A percentile compares a stretch with the other conserved stretches of the same genome.
Evolutionary conservation across 345 rosid species (phyloP).

Genomic region (Camelina sativa): DNA sequence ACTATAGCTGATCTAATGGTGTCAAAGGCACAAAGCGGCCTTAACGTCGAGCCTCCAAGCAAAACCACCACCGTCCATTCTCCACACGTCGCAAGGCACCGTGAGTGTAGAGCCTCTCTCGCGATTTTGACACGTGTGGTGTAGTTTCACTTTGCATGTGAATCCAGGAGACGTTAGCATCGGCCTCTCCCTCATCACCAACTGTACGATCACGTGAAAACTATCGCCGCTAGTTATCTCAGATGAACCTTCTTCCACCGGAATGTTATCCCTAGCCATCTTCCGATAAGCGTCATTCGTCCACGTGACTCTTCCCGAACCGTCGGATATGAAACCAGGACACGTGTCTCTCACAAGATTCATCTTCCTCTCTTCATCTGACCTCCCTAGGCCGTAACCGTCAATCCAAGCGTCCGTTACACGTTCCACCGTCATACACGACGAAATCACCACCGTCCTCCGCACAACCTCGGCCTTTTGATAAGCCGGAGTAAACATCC

Average conservation of each 20-base stretch:
- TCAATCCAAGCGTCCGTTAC: conserved; percentile 71
- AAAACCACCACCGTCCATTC: conserved; percentile 74
- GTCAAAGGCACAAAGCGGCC: conserved; percentile 69
- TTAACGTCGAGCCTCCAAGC: conserved; percentile 91
- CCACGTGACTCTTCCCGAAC: conserved; percentile 72
- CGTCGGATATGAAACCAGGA: conserved; percentile 83
- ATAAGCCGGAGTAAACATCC: conserved; percentile 24
- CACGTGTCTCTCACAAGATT: conserved; percentile 71
- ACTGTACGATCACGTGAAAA: conserved; percentile 53
- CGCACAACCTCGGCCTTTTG: conserved; percentile 29
- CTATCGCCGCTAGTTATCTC: conserved; percentile 26
- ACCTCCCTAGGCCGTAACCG: conserved; percentile 55
- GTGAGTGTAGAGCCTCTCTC: conserved; percentile 54
- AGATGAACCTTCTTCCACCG: conserved; percentile 33
- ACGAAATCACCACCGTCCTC: conserved; percentile 40
- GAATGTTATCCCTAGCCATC: conserved; percentile 55
- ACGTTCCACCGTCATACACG: conserved; percentile 77
- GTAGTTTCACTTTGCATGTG: conserved; percentile 76
- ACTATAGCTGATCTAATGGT: conserved; percentile 1
- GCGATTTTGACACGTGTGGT: conserved; percentile 52
- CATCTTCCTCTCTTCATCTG: conserved; percentile 61
- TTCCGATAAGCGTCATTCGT: conserved; percentile 63
- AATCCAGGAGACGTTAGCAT: conserved; percentile 52
- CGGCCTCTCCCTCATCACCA: conserved; percentile 61
- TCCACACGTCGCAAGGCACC: conserved; percentile 87